Conservation (phyloP, 179 eudicot species). For the Spergularia azorica region DNA sequence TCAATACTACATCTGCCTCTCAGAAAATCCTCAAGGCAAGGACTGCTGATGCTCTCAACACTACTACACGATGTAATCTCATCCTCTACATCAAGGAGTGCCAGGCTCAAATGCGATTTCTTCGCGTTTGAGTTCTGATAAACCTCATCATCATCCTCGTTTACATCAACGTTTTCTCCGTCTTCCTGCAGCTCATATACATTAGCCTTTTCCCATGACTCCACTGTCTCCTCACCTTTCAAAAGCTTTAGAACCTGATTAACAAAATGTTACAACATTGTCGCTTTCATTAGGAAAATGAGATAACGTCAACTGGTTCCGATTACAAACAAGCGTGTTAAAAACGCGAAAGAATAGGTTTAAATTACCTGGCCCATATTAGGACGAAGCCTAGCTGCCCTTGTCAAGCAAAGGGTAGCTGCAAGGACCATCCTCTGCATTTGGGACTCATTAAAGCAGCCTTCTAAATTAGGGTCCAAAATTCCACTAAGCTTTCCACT, state of each 20-base stretch:
- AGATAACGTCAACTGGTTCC: too few relatives aligned
- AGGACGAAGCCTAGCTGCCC: conserved; percentile 85
- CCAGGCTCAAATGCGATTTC: conserved; percentile 65
- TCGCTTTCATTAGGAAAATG: background rate
- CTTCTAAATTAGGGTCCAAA: conserved; percentile 61
- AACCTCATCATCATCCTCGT: conserved; percentile 78
- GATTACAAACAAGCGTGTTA: background rate
- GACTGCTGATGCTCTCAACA: conserved; percentile 46
- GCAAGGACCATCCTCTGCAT: conserved; percentile 76
- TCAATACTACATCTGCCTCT: conserved; percentile 70
- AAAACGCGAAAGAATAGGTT: background rate
- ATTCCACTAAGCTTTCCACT: conserved; percentile 54
- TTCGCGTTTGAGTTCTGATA: conserved; percentile 57
- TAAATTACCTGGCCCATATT: conserved; percentile 63
- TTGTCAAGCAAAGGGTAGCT: conserved; percentile 76
- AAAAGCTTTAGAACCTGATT: conserved; percentile 60
- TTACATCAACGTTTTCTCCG: conserved; percentile 35
- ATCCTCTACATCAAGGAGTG: conserved; percentile 64
- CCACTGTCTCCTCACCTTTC: conserved; percentile 50
- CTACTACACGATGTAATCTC: conserved; percentile 59
- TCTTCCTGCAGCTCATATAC: conserved; percentile 31
- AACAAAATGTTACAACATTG: background rate
- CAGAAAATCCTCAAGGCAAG: conserved; percentile 58
- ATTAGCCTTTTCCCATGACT: conserved; percentile 33
- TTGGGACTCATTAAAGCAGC: conserved; percentile 46